These are phyloP conservation scores for Tricholoma flavovirens DNA, from an alignment of 768 basidiomycete genomes.

Conservation along the genomic window DNA sequence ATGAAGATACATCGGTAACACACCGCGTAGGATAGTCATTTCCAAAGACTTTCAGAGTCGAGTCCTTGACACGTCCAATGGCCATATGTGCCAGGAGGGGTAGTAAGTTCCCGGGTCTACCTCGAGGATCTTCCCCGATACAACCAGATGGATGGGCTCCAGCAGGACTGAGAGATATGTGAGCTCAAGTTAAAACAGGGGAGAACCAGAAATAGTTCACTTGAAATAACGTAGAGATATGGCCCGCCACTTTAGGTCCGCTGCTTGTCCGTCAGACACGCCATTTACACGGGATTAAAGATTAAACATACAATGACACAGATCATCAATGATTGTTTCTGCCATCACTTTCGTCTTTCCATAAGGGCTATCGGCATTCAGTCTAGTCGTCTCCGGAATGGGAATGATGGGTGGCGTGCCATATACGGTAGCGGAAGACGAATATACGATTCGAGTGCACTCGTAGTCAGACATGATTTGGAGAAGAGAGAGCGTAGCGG, in stretches of 20 bases:
- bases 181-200: not conserved
- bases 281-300: slow-evolving; percentile 2
- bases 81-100: slow-evolving; percentile 95
- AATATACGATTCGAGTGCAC: slow-evolving; percentile 88
- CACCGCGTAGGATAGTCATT: slow-evolving; percentile 95
- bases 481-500: slow-evolving; percentile 79
- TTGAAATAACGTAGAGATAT: slow-evolving; percentile 97
- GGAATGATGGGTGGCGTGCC: slow-evolving; percentile 90
- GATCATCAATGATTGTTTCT: slow-evolving; percentile 84
- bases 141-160: slow-evolving; percentile 95
- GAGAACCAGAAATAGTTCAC: slow-evolving; percentile 35
- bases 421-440: slow-evolving; percentile 97
- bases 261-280: slow-evolving; percentile 29
- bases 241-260: slow-evolving; percentile 70
- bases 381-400: slow-evolving; percentile 85
- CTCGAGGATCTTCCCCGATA: slow-evolving; percentile 96
- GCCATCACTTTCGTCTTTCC: slow-evolving; percentile 96
- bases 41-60: slow-evolving; percentile 80
- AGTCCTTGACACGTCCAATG: slow-evolving; percentile 73
- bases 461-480: slow-evolving; percentile 83
- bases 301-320: slow-evolving; percentile 61
- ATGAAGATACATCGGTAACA: slow-evolving; percentile 20
- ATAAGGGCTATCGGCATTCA: slow-evolving; percentile 89
- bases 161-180: slow-evolving; percentile 59
- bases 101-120: slow-evolving; percentile 90